A percentile compares a stretch with the other conserved stretches of the same genome.
Evolutionary conservation across 2,329 filamentous ascomycete genomes (phyloP).

Genomic region (Penicillium sp.): DNA sequence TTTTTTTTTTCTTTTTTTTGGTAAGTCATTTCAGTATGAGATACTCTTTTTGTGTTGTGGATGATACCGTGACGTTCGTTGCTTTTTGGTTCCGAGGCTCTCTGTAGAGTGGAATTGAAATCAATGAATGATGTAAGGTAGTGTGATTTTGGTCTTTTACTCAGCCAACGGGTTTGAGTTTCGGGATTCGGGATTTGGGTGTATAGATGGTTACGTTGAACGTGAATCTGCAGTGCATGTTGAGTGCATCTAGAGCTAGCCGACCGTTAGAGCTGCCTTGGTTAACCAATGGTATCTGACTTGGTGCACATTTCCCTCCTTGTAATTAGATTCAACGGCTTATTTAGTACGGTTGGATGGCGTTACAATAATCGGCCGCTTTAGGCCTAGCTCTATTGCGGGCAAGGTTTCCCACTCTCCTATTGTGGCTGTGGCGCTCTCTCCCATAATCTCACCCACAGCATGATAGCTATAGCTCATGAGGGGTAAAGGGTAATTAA

Average conservation of each 20-base stretch:
- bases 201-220: background rate
- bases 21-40: background rate
- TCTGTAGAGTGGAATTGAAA: background rate
- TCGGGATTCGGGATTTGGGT: background rate
- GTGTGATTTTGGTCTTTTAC: background rate
- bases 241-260: background rate
- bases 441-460: background rate
- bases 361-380: background rate
- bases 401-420: background rate
- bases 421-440: background rate
- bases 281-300: background rate
- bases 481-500: too few species aligned
- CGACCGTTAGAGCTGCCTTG: background rate
- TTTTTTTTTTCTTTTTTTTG: background rate
- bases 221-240: background rate
- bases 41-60: background rate
- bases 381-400: background rate
- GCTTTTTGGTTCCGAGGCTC: background rate
- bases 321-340: background rate
- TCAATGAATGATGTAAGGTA: background rate
- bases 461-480: too few species aligned
- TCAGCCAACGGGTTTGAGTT: background rate
- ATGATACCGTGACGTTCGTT: background rate
- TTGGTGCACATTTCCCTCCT: too few species aligned
- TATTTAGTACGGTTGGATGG: background rate